Conservation (phyloP, 2,329 filamentous ascomycete species). For the Berkeleyomyces rouxiae region DNA sequence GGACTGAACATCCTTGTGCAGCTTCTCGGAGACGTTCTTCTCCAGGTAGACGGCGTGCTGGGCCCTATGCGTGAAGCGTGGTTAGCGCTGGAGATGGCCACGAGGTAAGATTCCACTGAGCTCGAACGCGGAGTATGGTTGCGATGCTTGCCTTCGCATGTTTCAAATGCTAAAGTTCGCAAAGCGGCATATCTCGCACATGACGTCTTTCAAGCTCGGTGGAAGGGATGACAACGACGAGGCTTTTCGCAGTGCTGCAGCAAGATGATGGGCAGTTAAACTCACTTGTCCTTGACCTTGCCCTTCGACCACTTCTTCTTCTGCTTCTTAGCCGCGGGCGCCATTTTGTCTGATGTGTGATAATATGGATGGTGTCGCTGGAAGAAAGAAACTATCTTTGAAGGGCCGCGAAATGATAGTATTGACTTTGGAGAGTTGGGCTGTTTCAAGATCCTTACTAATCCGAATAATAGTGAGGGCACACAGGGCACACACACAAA, state of each 20-base stretch:
- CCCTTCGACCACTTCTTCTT: conserved; percentile 37
- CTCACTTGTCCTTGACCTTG: conserved; percentile 88
- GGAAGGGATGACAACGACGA: background rate
- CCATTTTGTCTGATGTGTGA: conserved; percentile 28
- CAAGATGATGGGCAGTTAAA: background rate
- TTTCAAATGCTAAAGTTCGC: background rate
- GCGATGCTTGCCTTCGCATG: background rate
- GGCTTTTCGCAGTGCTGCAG: background rate
- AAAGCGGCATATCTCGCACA: no score
- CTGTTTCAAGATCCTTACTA: conserved; percentile 11
- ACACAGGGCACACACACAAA: conserved; percentile 14
- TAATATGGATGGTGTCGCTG: conserved; percentile 14
- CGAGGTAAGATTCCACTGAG: background rate
- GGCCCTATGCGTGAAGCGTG: conserved; percentile 34
- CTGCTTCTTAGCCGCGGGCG: conserved; percentile 33
- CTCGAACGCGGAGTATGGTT: background rate
- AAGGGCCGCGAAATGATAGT: conserved; percentile 13
- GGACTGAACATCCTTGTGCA: conserved; percentile 99
- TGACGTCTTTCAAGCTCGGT: no score
- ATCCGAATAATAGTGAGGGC: conserved; percentile 13
- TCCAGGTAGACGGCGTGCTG: conserved; percentile 98
- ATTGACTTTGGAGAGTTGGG: conserved; percentile 13
- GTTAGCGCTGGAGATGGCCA: conserved; percentile 6
- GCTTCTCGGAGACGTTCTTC: conserved; percentile 93
- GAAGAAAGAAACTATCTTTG: conserved; percentile 13